Base-by-base conservation (phyloP, 768 basidiomycete genomes). In the Glaciozyma martinii region DNA sequence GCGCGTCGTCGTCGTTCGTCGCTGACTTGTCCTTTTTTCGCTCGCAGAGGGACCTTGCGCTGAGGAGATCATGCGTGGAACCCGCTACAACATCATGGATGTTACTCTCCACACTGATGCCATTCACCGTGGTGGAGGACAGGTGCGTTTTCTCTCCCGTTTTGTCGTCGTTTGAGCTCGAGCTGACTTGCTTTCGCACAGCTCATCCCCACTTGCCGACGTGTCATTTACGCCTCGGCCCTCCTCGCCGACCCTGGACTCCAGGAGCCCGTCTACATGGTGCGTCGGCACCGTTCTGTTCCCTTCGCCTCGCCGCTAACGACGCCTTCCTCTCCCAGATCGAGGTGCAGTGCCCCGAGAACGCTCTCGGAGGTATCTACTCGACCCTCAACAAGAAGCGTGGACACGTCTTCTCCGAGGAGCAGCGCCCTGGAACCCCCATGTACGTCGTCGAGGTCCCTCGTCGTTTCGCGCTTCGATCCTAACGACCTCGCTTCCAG, bases 1-100 rank as follows among this genome's bases (percentile, higher is more conserved):
- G 27, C 30, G 44, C 21, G 16, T 44, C 7, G 40, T 29, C 49
- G 25, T 7, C 29, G 18, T 40, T 27, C 56, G 59, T 63, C 53
- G 52, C 43, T 63, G 25, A 18, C 52, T 16, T 47, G 23, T 27
- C 25, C 50, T 15, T 40, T 7, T 40, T 1, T 37, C 16, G 25
- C n/a, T 27, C 29, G 40, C 66, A 66, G 67, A 71, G 63, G 69
- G 93, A 89, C 72, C 85, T 32, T 62, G 87, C 74, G 86, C 86
- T 61, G 95, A 98, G 76, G 95, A 99, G 83, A 90, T 88, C 78
- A 94, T 99, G 93, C 91, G 95, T 81, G 93, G 93, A 80, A 83
- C 94, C 74, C 90, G 95, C 68, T 81, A 91, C 81, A 98, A 99
- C 81, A 82, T 98, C 65, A 81, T 94, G 57, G 73, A 73, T 60